phyloP scores from a whole-genome alignment of 225 moss, liverwort and hornwort species.

The Polytrichum commune region DNA sequence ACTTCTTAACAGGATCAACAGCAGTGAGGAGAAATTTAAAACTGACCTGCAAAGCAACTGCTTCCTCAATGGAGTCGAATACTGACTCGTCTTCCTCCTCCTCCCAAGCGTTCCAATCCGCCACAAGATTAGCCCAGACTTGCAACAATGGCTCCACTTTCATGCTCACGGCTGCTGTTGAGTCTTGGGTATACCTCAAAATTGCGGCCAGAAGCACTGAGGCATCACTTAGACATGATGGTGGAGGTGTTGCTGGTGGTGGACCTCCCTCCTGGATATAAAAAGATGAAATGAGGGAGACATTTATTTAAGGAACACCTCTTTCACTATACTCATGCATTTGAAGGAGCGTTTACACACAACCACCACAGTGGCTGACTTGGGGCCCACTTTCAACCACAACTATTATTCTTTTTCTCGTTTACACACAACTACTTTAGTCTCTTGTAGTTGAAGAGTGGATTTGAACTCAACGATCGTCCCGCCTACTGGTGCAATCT shows the following conservation, averaged over 20 bases:
- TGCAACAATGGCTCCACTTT: conserved; percentile 71
- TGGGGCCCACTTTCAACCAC: no score
- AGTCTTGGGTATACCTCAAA: conserved; percentile 71
- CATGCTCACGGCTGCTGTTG: conserved; percentile 50
- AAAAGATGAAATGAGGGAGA: background rate
- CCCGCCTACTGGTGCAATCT: no score
- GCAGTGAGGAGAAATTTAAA: conserved; percentile 6
- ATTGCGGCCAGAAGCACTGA: conserved; percentile 77
- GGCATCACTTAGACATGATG: conserved; percentile 78
- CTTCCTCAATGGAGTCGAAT: conserved; percentile 81
- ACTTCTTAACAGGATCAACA: conserved; percentile 1
- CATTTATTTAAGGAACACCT: background rate
- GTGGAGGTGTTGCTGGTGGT: conserved; percentile 55
- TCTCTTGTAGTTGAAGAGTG: no score
- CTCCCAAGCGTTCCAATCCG: conserved; percentile 86
- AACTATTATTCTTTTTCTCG: no score
- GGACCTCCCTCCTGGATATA: conserved; percentile 48
- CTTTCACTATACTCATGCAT: background rate
- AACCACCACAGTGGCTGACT: no score
- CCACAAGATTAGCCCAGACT: conserved; percentile 75
- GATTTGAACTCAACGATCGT: no score
- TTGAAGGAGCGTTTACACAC: no score
- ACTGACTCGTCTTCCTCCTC: conserved; percentile 76
- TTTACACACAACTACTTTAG: no score
- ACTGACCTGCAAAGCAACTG: conserved; percentile 70